Evolutionary conservation across 2,329 filamentous ascomycete species (phyloP), one percentile per base, ranked within the genome.

Genomic region (Cercospora zeae-maydis): DNA sequence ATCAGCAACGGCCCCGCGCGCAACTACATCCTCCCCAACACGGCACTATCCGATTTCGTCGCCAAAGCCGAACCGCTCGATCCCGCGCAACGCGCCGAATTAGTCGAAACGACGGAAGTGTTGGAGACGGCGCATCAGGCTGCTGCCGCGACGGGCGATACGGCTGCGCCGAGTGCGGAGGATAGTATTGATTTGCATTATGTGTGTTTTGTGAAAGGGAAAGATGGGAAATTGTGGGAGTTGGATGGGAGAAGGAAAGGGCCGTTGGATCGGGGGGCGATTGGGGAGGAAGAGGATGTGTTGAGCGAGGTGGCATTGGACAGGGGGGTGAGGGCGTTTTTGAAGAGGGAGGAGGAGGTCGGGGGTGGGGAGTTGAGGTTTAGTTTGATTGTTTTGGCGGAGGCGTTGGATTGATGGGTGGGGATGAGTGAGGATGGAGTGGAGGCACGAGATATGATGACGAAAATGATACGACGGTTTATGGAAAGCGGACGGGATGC

Each of bases 141-240:
- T 64, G 92, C 92, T 13, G 95, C 93, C 4, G 83, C 83, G 7
- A 80, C 83, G 64, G 93, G 93, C 16, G 91, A 93, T 74, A 96
- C 92, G 0, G 75, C 82, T 11, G 91, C 93, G 1, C 93, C 95
- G 0, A 79, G 84, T 59, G 91, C 92, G 8, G 84, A 87, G n/a
- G 90, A 91, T 71, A 85, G 89, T 69, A 83, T 96, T n/a, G 93
- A 97, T 74, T 81, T 97, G 70, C 95, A 99, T 80, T 98, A 96
- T 75, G 93, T 98, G 52, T 95, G 91, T 73, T 99, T 98, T 77
- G 90, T 95, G 58, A 95, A 93, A 80, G 84, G 83, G 1, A 78
- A 78, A 57, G 88, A 88, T 60, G 84, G 84, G 6, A 75, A 78
- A 54, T 80, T 96, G 45, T 96, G 90, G 86, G 92, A 96, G 78